phyloP scores from a whole-genome alignment of 352 stramenopile species.

The Thalassiosira livingstoniorum region DNA sequence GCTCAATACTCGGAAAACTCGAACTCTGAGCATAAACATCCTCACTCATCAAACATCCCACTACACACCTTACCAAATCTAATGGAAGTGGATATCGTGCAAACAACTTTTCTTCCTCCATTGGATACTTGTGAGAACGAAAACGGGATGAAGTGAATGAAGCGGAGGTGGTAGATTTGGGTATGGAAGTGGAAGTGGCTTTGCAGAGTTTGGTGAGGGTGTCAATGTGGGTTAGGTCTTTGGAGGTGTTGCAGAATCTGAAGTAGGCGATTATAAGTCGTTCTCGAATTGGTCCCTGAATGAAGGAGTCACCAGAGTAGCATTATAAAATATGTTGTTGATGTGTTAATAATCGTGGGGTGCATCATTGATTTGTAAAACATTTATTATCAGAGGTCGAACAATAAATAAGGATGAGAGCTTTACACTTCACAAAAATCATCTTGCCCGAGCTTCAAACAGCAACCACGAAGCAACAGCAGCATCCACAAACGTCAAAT shows the following conservation, averaged over 20 bases:
- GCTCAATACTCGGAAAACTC: conserved; percentile 92
- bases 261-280: conserved; percentile 88
- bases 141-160: conserved; percentile 28
- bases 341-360: too few relatives aligned
- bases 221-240: conserved; percentile 90
- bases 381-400: too few relatives aligned
- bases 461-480: background rate
- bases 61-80: conserved; percentile 91
- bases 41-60: conserved; percentile 93
- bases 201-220: conserved; percentile 86
- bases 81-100: conserved; percentile 56
- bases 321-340: too few relatives aligned
- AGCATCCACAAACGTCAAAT: background rate
- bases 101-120: conserved; percentile 70
- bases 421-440: too few relatives aligned
- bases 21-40: conserved; percentile 93
- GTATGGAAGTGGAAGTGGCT: conserved; percentile 73
- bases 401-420: too few relatives aligned
- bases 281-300: conserved; percentile 85
- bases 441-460: too few relatives aligned
- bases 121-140: conserved; percentile 56
- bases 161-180: conserved; percentile 17
- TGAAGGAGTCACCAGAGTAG: too few relatives aligned
- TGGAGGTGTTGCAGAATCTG: conserved; percentile 84
- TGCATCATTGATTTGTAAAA: too few relatives aligned